phyloP scores from a whole-genome alignment of 2,329 filamentous ascomycete genomes.

The Zelopaecilomyces penicillatus region DNA sequence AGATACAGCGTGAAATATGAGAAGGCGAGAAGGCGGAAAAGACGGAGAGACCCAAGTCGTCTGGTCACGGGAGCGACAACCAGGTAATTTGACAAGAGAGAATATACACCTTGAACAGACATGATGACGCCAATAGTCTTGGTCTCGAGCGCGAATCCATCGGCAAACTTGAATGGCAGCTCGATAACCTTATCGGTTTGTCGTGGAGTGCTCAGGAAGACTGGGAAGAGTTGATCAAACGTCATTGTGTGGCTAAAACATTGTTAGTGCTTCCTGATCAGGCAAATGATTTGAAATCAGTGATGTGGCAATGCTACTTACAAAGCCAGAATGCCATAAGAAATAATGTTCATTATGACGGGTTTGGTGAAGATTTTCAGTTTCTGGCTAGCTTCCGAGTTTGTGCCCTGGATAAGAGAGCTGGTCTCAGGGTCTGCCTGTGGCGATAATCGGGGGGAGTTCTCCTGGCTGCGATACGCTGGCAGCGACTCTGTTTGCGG shows the following conservation, averaged over 20 bases:
- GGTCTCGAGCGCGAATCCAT: constrained; percentile 75
- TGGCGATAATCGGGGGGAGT: constrained; percentile 39
- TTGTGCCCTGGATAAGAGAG: constrained; percentile 5
- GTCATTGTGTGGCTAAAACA: constrained; percentile 80
- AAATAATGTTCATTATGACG: constrained; percentile 78
- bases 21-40: constrained; percentile 74
- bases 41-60: constrained; percentile 66
- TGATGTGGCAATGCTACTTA: constrained; percentile 42
- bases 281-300: no score
- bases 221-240: constrained; percentile 86
- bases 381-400: constrained; percentile 3
- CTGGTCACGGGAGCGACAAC: constrained; percentile 72
- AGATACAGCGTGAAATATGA: constrained; percentile 85
- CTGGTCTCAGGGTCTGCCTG: constrained; percentile 14
- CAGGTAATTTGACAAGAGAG: constrained; percentile 76
- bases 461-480: constrained; percentile 57
- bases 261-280: constrained; percentile 9
- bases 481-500: constrained; percentile 39
- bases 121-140: constrained; percentile 83
- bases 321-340: constrained; percentile 91
- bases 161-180: constrained; percentile 81
- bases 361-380: constrained; percentile 69
- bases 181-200: constrained; percentile 41
- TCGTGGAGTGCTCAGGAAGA: constrained; percentile 69
- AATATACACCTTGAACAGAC: constrained; percentile 80